Evolutionary conservation across 1,284 basidiomycete genomes (phyloP), one percentile per base, ranked within the genome.

Genomic region (Coniferiporia weirii): DNA sequence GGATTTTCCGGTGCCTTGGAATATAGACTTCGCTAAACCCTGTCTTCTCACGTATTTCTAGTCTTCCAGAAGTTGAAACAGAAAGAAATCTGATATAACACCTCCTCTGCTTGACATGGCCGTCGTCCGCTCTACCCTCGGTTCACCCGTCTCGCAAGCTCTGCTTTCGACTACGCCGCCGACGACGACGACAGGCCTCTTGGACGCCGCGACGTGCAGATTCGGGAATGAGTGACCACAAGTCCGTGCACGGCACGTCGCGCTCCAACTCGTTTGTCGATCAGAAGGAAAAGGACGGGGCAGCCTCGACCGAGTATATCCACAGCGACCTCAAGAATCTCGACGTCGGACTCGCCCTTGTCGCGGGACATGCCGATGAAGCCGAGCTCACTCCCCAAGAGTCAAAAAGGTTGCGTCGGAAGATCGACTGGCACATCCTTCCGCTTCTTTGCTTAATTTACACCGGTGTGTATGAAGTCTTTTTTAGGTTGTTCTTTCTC

Each of bases 391-490:
- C 54, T 7, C 64, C 67, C n/a, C 61, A 61, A 35, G 66, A 64
- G 35, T 57, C 64, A 13, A 47, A 56, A 15, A 54, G 55, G 47
- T 50, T 70, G 19, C 56, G 68, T 34, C 54, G 54, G 19, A 70
- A 70, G 62, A 59, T 70, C 36, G 68, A 70, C 58, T 63, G 63
- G 60, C 61, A 64, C 36, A 52, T 70, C 13, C 54, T 70, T 9
- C 68, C 68, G 15, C 43, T 69, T 32, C 64, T 70, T 43, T 67
- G 64, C 62, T 46, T 68, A n/a, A 64, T 69, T 17, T 69, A 69
- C 57, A 68, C 66, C 10, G 45, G 68, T 69, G 36, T 52, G 67
- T 64, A 17, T 3, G 32, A 19, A 6, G 17, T 40, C 56, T 45
- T 19, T 27, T 40, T 47, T 32, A 64, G 36, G 40, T n/a, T 45